phyloP scores from a whole-genome alignment of 306 rosid genomes.

The Aeschynomene evenia region DNA sequence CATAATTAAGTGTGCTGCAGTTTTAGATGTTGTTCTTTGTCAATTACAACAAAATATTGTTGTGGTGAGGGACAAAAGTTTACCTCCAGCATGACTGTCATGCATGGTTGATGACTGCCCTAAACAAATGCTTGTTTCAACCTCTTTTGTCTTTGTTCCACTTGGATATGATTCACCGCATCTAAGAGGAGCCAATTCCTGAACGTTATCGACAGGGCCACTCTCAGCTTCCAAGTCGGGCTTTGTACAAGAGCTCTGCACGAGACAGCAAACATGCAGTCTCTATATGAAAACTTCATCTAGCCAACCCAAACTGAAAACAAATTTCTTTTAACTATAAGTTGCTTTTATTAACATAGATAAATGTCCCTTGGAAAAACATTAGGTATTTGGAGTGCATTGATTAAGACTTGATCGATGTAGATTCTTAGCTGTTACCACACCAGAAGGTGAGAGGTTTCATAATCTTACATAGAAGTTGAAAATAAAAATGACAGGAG shows the following conservation, averaged over 20 bases:
- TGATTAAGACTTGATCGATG: background rate
- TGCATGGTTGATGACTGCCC: constrained; percentile 39
- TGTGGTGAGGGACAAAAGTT: constrained; percentile 14
- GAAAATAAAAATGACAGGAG: constrained; percentile 1
- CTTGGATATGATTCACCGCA: constrained; percentile 41
- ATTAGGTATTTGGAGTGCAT: constrained; percentile 8
- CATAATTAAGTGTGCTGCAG: constrained; percentile 8
- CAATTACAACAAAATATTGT: constrained; percentile 11
- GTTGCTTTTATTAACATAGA: background rate
- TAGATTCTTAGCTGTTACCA: background rate
- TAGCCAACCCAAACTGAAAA: constrained; percentile 35
- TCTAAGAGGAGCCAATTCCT: constrained; percentile 49
- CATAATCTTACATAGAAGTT: background rate
- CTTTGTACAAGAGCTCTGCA: constrained; percentile 94
- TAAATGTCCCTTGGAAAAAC: constrained; percentile 1
- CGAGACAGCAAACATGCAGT: constrained; percentile 47
- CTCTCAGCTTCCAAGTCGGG: constrained; percentile 79
- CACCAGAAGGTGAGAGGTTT: background rate
- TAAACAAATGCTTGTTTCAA: constrained; percentile 38
- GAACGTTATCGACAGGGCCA: constrained; percentile 40
- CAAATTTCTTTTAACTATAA: constrained; percentile 27
- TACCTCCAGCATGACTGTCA: constrained; percentile 61
- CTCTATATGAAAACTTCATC: constrained; percentile 34
- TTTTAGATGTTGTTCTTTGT: constrained; percentile 33
- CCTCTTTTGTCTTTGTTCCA: constrained; percentile 46